Base-by-base conservation (phyloP, 768 basidiomycete genomes). In the Suillus cothurnatus region DNA sequence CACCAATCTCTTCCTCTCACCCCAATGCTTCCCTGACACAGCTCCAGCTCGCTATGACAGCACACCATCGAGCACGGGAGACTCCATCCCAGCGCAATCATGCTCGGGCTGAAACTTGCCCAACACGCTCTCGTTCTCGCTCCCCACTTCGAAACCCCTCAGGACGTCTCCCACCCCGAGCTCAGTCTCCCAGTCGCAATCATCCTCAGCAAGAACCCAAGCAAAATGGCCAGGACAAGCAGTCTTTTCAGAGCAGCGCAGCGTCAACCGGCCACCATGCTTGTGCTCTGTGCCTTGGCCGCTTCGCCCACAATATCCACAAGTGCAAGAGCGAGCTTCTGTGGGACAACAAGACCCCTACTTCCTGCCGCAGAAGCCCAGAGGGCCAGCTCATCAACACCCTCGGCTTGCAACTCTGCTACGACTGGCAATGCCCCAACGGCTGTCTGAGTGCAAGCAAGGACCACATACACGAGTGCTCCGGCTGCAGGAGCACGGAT, bases 201-300 rank as follows among this genome's bases (percentile, higher is more conserved):
- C 11, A 3, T 7, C 0, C 43, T 4, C 9, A 21, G 0, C 28
- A 36, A 19, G 28, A n/a, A 2, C 14, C 17, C 11, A 56, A 28
- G 3, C 11, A 3, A 5, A 26, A 15, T 7, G 2, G 26, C 1
- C 34, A 28, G 12, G 53, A 36, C 34, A 17, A 28, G 7, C 53
- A 23, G 58, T 7, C 23, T 60, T 60, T 60, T 60, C 58, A 38
- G 36, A 17, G 6, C n/a, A 19, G 58, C 21, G 11, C 9, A 17
- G 23, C n/a, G 14, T 15, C 36, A 60, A 3, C 9, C 9, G n/a
- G 47, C 47, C 62, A 14, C n/a, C 31, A 31, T 19, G 38, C 55
- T 4, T 81, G 78, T 66, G 63, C 74, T 45, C 28, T 79, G 0
- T 81, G 79, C 65, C 72, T 81, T 23, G 73, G 80, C 15, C 62